phyloP scores from a whole-genome alignment of 306 rosid species.

The Medicago lupulina region DNA sequence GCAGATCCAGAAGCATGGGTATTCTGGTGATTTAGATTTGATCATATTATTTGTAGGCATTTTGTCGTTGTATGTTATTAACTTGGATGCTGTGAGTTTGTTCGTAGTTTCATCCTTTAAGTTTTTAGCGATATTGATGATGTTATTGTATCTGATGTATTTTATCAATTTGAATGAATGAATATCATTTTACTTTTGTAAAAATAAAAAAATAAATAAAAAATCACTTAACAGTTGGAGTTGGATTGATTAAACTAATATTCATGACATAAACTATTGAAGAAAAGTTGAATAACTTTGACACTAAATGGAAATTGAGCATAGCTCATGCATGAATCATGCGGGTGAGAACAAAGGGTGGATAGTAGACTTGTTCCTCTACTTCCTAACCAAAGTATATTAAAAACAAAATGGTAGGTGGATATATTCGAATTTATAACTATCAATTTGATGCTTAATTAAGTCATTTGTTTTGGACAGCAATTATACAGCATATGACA shows the following conservation, averaged over 20 bases:
- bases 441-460: not conserved
- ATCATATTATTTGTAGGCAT: no score
- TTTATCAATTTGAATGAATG: no score
- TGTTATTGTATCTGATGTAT: no score
- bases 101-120: no score
- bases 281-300: not conserved
- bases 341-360: not conserved
- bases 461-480: not conserved
- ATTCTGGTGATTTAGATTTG: no score
- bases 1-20: no score
- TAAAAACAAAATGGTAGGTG: slow-evolving; percentile 1
- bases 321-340: not conserved
- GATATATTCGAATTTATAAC: not conserved
- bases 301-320: not conserved
- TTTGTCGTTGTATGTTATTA: no score
- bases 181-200: no score
- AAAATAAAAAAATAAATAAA: no score
- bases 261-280: not conserved
- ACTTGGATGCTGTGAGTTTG: no score
- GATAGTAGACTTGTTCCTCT: not conserved
- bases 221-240: not conserved
- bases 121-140: no score
- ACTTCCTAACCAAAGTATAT: not conserved
- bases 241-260: not conserved
- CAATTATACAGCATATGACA: not conserved